These are phyloP conservation scores for Cordyceps cateniannulata DNA, from an alignment of 2,329 filamentous ascomycete species.

Conservation along the genomic window DNA sequence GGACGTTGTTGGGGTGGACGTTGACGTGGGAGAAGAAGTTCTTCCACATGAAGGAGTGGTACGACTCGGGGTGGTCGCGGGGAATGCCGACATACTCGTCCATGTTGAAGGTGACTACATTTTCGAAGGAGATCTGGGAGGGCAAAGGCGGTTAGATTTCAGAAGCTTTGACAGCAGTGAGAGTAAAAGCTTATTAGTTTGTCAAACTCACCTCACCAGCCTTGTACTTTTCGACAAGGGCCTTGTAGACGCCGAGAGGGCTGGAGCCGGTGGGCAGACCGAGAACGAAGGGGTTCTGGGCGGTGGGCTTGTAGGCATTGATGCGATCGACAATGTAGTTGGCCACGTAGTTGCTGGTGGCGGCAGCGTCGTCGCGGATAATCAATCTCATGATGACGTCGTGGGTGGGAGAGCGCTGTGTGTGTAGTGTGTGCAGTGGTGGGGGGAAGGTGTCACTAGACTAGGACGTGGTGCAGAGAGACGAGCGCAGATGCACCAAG, in stretches of 20 bases:
- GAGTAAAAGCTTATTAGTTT: neutral
- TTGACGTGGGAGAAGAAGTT: slow-evolving; percentile 85
- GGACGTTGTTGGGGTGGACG: slow-evolving; percentile 72
- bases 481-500: neutral
- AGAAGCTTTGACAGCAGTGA: neutral
- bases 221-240: slow-evolving; percentile 66
- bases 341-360: slow-evolving; percentile 69
- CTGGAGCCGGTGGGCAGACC: slow-evolving; percentile 80
- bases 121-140: slow-evolving; percentile 67
- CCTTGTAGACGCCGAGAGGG: slow-evolving; percentile 70
- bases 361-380: slow-evolving; percentile 64
- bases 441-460: neutral
- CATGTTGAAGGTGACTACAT: slow-evolving; percentile 93
- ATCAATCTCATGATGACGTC: slow-evolving; percentile 66
- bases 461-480: neutral
- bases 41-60: slow-evolving; percentile 91
- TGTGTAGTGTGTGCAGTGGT: neutral
- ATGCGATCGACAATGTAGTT: slow-evolving; percentile 80
- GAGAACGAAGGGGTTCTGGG: slow-evolving; percentile 70
- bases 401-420: neutral
- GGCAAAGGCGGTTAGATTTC: neutral
- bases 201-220: slow-evolving; percentile 46
- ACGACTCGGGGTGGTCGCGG: slow-evolving; percentile 76
- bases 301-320: slow-evolving; percentile 66
- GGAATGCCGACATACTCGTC: slow-evolving; percentile 84